Base-by-base conservation (phyloP, 148 eudicot species). In the Persicaria maculosa region DNA sequence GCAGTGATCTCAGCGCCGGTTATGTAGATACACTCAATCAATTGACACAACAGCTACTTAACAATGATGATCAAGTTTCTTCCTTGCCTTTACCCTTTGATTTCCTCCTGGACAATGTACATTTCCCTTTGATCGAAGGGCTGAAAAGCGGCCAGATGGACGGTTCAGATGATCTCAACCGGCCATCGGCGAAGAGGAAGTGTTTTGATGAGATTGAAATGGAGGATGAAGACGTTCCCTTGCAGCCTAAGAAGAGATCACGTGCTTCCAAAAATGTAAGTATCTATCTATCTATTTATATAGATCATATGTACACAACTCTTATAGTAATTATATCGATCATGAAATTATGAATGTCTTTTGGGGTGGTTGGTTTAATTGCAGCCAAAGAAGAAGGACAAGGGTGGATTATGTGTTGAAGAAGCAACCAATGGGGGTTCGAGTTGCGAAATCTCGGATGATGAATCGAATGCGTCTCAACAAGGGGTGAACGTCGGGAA, bases 401-500 rank as follows among this genome's bases (percentile, higher is more conserved):
- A 55, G 7, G 61, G 68, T 22, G 45, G 5, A 4, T 58, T 58
- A 6, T 6, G 8, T 75, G 9, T 58, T 17, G 50, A 80, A 22
- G 52, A 31, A 67, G 47, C 16, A 62, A n/a, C 44, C 6, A 55
- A n/a, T 55, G n/a, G 61, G n/a, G 61, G 17, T 55, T 47, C n/a
- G 31, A 74, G 82, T 62, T 68, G n/a, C 6, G 78, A 68, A 9
- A 75, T 50, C 40, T 77, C 80, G 16, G 79, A 78, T 10, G 71
- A 76, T 52, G 85, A 77, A 52, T 75, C 79, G 1, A 77, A 72
- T 55, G 75, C 43, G 45, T 46, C 53, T 45, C 40, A 19, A 19
- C 45, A n/a, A n/a, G 65, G 46, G n/a, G 40, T 17, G 0, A 64
- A 64, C 69, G 7, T 9, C 15, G 83, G 80, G 62, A 85, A 87